These are phyloP conservation scores for Trichoderma breve DNA, from an alignment of 2,329 filamentous ascomycete genomes.

Conservation along the genomic window DNA sequence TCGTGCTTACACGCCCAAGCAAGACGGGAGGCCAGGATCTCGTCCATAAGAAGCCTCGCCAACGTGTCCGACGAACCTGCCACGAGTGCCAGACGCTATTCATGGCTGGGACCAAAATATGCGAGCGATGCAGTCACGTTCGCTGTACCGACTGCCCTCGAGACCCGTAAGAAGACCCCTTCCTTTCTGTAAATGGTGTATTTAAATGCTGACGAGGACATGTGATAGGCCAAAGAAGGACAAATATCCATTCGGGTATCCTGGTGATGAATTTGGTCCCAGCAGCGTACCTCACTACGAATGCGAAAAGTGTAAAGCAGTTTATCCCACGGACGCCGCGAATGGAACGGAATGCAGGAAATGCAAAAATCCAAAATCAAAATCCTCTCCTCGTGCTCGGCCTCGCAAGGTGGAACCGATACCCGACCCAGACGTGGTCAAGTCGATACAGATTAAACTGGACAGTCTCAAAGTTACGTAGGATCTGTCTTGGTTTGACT, in stretches of 20 bases:
- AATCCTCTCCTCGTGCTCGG: conserved; percentile 56
- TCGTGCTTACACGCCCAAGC: conserved; percentile 61
- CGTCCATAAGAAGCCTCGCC: conserved; percentile 67
- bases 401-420: conserved; percentile 60
- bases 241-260: conserved; percentile 69
- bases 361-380: conserved; percentile 61
- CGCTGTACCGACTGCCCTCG: conserved; percentile 80
- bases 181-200: neutral
- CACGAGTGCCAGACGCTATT: conserved; percentile 71
- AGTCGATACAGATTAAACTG: conserved; percentile 56
- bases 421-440: conserved; percentile 60
- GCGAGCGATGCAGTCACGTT: conserved; percentile 65
- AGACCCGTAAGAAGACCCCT: conserved; percentile 62
- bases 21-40: conserved; percentile 68
- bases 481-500: neutral
- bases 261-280: conserved; percentile 59
- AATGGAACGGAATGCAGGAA: conserved; percentile 55
- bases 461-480: conserved; percentile 41
- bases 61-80: conserved; percentile 73
- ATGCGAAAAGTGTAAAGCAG: conserved; percentile 62
- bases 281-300: conserved; percentile 53
- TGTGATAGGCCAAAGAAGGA: conserved; percentile 59
- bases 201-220: neutral
- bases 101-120: conserved; percentile 56
- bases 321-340: conserved; percentile 51